These are phyloP conservation scores for Cladobotryum protrusum DNA, from an alignment of 2,329 filamentous ascomycete species.

Conservation along the genomic window DNA sequence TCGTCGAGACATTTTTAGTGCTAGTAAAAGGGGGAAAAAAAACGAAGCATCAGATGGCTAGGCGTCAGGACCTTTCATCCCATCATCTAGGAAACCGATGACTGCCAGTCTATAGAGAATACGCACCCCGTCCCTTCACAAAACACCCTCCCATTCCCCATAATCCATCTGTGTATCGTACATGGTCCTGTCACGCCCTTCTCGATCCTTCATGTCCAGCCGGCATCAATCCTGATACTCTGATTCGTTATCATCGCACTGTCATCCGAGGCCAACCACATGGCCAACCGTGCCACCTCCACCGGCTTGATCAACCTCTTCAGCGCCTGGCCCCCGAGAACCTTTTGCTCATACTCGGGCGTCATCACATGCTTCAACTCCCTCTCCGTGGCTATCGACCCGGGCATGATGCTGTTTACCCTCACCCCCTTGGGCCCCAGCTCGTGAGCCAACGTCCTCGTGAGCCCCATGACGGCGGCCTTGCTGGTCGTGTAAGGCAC, in stretches of 20 bases:
- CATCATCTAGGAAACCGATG: no score
- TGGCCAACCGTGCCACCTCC: slow-evolving; percentile 40
- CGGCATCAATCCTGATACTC: slow-evolving; percentile 11
- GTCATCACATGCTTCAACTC: slow-evolving; percentile 39
- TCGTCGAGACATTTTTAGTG: no score
- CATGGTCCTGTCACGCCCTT: no score
- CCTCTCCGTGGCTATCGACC: slow-evolving; percentile 39
- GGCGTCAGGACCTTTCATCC: no score
- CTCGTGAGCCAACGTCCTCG: slow-evolving; percentile 48
- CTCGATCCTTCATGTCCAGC: slow-evolving; percentile 4
- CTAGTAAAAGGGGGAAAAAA: no score
- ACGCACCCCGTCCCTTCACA: no score
- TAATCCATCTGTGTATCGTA: no score
- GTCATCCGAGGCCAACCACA: slow-evolving; percentile 42
- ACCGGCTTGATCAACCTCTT: slow-evolving; percentile 34
- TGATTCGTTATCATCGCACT: slow-evolving; percentile 7
- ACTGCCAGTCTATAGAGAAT: no score
- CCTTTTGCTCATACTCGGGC: slow-evolving; percentile 32
- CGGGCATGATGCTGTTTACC: slow-evolving; percentile 45
- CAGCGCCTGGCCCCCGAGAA: slow-evolving; percentile 35
- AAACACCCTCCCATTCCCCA: no score
- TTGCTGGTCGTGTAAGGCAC: slow-evolving; percentile 48
- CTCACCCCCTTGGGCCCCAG: slow-evolving; percentile 41
- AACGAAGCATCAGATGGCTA: no score
- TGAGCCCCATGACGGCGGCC: slow-evolving; percentile 50